Base-by-base conservation (phyloP, 306 rosid genomes). In the Castanea crenata region DNA sequence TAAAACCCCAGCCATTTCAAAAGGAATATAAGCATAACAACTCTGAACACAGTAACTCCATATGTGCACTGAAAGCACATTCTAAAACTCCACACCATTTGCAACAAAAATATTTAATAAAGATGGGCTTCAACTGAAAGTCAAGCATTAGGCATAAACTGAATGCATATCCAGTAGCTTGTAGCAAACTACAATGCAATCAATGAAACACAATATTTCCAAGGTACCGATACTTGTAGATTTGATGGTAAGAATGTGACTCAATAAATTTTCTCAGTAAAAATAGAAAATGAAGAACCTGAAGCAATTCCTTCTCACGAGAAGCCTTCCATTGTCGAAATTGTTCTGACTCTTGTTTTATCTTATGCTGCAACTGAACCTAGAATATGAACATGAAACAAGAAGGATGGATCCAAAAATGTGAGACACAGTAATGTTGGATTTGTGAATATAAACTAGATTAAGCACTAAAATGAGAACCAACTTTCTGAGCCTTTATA, bases 301-400 rank as follows among this genome's bases (percentile, higher is more conserved):
- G 97, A 68, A 92, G 89, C 73, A 92, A 85, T 80, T 92, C 97
- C 88, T 87, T 92, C 80, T 92, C 94, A 9, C 92, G 94, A 73
- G 89, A 86, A 59, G 94, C 90, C 82, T 90, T 92, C 97, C 97
- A 92, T 68, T 84, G 91, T 72, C 97, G 88, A 86, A 90, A 92
- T 79, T 92, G 90, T 63, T 92, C 97, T 16, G 97, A 86, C 84
- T 87, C 94, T 83, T 89, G 97, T 83, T 90, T 92, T 78, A 92
- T 92, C 82, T 85, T 92, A 78, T 92, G 92, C 77, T 87, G 97
- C 85, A 92, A 81, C 77, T 92, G 93, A 85, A 92, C 97, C 97
- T 92, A 86, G 55, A 81, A 61, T 44, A 25, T 75, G 74, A 57
- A 70, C 18, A 58, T 31, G n/a, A 10, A 68, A 44, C 58, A 74